Evolutionary conservation across 2,329 filamentous ascomycete species (phyloP).

Genomic region (Colletotrichum gigasporum): DNA sequence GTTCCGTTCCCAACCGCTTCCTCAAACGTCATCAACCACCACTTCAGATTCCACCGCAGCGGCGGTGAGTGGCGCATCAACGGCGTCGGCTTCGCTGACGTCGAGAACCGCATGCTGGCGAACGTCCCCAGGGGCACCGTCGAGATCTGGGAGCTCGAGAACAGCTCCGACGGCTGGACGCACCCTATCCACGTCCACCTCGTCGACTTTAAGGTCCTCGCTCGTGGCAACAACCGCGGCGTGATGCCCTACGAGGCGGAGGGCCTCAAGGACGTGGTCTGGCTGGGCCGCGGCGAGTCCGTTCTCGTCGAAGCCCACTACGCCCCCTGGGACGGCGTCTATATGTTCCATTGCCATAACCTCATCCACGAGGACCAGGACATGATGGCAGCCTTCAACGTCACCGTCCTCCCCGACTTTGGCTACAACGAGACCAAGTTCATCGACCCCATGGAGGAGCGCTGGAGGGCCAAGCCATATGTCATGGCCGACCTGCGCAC

Average conservation of each 20-base stretch:
- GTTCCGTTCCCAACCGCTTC: conserved; percentile 49
- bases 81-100: conserved; percentile 56
- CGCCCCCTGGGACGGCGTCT: not conserved
- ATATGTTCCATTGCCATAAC: conserved; percentile 41
- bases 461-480: conserved; percentile 7
- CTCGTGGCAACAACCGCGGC: conserved; percentile 51
- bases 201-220: conserved; percentile 64
- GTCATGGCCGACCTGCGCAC: conserved; percentile 15
- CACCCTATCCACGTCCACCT: conserved; percentile 68
- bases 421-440: conserved; percentile 21
- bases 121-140: conserved; percentile 55
- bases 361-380: conserved; percentile 54
- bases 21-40: conserved; percentile 47
- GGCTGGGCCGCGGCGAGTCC: conserved; percentile 59
- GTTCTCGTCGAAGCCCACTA: conserved; percentile 44
- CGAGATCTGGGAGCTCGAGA: conserved; percentile 60
- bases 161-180: conserved; percentile 58
- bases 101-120: conserved; percentile 56
- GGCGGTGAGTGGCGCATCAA: conserved; percentile 60
- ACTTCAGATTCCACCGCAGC: conserved; percentile 55
- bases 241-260: conserved; percentile 62
- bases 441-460: conserved; percentile 19
- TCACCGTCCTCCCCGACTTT: conserved; percentile 47
- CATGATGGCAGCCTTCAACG: conserved; percentile 58
- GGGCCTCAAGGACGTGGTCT: conserved; percentile 67